Conservation (phyloP, 2,329 filamentous ascomycete species). For the Xylariaceae sp. region DNA sequence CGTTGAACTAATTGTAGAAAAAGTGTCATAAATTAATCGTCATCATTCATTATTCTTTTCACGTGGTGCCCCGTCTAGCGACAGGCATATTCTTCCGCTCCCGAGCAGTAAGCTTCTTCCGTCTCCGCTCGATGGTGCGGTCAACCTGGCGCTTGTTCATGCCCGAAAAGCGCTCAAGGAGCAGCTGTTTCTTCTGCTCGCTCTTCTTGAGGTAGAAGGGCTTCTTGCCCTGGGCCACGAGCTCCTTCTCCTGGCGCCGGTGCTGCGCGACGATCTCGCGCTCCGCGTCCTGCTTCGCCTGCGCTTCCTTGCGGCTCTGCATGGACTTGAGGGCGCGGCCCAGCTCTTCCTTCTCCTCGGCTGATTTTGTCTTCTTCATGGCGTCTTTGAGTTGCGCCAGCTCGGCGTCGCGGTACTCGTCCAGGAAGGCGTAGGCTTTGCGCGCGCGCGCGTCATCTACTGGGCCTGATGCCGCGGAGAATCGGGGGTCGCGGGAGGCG, state of each 20-base stretch:
- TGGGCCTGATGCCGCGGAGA: conserved; percentile 60
- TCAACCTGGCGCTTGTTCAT: conserved; percentile 85
- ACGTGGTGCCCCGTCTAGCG: conserved; percentile 39
- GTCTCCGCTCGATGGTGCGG: conserved; percentile 75
- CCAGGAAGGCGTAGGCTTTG: conserved; percentile 80
- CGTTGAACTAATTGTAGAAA: background rate
- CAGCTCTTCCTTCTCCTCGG: conserved; percentile 50
- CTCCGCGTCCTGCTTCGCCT: conserved; percentile 64
- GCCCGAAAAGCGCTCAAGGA: conserved; percentile 72
- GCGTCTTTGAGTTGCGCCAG: conserved; percentile 67
- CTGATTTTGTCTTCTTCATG: conserved; percentile 52
- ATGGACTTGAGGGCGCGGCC: conserved; percentile 72
- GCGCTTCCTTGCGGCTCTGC: conserved; percentile 71
- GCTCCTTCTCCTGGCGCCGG: conserved; percentile 75
- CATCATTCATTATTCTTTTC: background rate
- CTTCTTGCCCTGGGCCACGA: conserved; percentile 81
- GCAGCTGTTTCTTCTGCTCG: conserved; percentile 81
- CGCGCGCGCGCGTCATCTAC: conserved; percentile 56
- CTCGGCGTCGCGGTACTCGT: conserved; percentile 81
- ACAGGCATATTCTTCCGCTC: conserved; percentile 74
- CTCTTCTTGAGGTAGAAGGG: conserved; percentile 91
- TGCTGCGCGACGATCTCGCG: conserved; percentile 69
- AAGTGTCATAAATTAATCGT: background rate
- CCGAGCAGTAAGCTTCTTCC: conserved; percentile 83
- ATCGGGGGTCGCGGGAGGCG: conserved; percentile 74